phyloP scores from a whole-genome alignment of 305 asterid species.

The Fraxinus paxiana region DNA sequence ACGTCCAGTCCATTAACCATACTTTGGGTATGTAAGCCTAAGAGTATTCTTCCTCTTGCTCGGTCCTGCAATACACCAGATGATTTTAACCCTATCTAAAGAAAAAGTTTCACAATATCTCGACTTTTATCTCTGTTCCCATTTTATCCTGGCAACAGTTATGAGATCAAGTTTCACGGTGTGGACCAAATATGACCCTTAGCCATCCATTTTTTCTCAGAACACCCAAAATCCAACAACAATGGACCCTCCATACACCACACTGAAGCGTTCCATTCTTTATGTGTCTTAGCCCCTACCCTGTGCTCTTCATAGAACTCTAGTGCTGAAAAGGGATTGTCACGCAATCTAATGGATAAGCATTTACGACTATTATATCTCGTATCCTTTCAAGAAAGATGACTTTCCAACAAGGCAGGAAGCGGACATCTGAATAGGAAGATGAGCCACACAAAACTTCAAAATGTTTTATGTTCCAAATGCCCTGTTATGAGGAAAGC shows the following conservation, averaged over 20 bases:
- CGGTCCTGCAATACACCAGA: neutral
- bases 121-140: neutral
- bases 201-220: neutral
- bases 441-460: neutral
- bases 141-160: neutral
- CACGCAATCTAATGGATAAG: neutral
- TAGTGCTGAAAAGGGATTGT: neutral
- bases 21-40: neutral
- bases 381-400: neutral
- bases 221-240: neutral
- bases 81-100: neutral
- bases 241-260: neutral
- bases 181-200: neutral
- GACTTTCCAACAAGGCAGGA: neutral
- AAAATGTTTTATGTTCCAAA: neutral
- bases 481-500: neutral
- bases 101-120: neutral
- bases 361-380: neutral
- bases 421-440: neutral
- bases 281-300: neutral
- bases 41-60: neutral
- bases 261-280: neutral
- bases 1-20: neutral
- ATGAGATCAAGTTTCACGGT: neutral
- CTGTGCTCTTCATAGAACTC: neutral